These are phyloP conservation scores for Malus hybrid DNA, from an alignment of 331 rosid genomes.

Conservation along the genomic window DNA sequence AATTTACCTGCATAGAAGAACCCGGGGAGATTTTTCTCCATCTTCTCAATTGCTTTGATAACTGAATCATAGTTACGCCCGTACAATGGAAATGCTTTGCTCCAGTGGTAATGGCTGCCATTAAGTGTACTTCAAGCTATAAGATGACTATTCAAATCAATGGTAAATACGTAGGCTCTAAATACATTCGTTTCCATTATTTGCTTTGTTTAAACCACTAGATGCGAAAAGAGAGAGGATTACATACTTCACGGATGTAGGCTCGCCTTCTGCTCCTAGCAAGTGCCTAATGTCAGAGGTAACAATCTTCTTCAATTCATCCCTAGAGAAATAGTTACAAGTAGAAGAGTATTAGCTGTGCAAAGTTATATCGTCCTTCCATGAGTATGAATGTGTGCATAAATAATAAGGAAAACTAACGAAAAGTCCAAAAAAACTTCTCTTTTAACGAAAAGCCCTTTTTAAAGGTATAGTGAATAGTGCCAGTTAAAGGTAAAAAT, in stretches of 20 bases:
- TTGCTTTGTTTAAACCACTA: not conserved
- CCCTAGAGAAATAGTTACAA: constrained; percentile 25
- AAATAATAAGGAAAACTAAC: no score
- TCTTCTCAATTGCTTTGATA: constrained; percentile 69
- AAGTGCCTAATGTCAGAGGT: constrained; percentile 75
- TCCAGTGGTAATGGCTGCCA: constrained; percentile 86
- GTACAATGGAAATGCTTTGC: constrained; percentile 86
- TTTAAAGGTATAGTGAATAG: no score
- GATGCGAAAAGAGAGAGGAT: not conserved
- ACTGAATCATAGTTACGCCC: constrained; percentile 71
- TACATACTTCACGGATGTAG: constrained; percentile 67
- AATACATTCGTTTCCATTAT: not conserved
- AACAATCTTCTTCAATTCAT: constrained; percentile 69
- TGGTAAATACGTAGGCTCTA: not conserved
- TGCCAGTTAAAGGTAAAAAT: no score
- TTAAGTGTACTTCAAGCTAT: constrained; percentile 15
- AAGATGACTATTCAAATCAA: constrained; percentile 7
- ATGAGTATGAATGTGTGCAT: no score
- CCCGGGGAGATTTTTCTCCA: constrained; percentile 88
- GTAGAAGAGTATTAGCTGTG: constrained; percentile 12
- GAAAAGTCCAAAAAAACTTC: no score
- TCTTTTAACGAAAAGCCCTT: no score
- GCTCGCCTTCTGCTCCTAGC: constrained; percentile 89
- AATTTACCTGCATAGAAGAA: constrained; percentile 76
- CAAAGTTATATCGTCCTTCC: no score